Evolutionary conservation across 2,329 filamentous ascomycete genomes (phyloP).

Genomic region (Hymenoscyphus linearis): DNA sequence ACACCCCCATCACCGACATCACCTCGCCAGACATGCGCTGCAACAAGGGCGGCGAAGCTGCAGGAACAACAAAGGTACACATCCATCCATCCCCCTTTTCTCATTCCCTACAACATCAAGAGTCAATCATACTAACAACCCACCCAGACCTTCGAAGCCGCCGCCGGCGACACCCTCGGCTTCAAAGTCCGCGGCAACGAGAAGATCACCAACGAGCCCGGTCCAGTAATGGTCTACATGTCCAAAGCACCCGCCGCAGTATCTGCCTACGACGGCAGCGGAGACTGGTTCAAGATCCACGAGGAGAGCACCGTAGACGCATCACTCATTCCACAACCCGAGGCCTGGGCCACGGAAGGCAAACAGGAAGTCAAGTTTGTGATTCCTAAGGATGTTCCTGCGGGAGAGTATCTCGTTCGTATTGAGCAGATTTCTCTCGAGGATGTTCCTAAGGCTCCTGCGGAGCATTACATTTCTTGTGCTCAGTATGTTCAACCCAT

Average conservation of each 20-base stretch:
- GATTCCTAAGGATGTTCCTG: constrained; percentile 36
- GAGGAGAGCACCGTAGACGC: not conserved
- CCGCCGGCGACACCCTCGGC: constrained; percentile 2
- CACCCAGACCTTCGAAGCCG: not conserved
- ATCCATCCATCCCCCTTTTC: not conserved
- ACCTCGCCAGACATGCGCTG: constrained; percentile 5
- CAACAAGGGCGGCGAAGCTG: constrained; percentile 7
- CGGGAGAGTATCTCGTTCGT: constrained; percentile 41
- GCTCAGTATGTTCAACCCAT: not conserved
- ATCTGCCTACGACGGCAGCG: not conserved
- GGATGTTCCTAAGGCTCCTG: not conserved
- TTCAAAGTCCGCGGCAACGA: constrained; percentile 6
- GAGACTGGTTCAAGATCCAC: constrained; percentile 6
- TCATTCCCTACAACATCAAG: too few relatives aligned
- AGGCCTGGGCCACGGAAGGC: too few relatives aligned
- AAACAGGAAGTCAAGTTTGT: constrained; percentile 21
- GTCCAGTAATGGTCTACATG: constrained; percentile 4
- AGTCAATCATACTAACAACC: not conserved
- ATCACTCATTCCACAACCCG: rapidly evolving
- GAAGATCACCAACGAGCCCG: constrained; percentile 1
- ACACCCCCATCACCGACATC: not conserved
- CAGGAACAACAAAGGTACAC: not conserved
- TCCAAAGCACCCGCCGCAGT: not conserved
- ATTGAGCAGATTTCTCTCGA: constrained; percentile 43
- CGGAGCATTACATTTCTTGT: constrained; percentile 1